Conservation (phyloP, 805 yeast species). For the Spathaspora sp. region DNA sequence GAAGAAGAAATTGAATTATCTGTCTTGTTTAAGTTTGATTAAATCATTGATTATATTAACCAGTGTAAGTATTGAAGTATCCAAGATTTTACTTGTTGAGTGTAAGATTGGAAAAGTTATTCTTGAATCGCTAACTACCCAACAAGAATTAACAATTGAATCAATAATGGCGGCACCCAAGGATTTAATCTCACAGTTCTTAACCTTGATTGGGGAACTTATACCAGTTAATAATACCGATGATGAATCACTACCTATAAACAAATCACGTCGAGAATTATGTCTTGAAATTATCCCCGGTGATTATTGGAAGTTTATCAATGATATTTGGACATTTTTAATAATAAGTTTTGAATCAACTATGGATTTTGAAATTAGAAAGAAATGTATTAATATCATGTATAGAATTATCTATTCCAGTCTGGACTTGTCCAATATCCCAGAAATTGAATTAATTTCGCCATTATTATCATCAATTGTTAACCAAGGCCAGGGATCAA, state of each 20-base stretch:
- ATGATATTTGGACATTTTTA: slow-evolving; percentile 48
- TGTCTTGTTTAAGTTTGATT: slow-evolving; percentile 38
- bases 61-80: slow-evolving; percentile 40
- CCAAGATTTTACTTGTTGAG: slow-evolving; percentile 43
- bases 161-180: slow-evolving; percentile 72
- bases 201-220: slow-evolving; percentile 53
- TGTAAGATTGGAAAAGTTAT: slow-evolving; percentile 48
- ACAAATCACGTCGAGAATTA: slow-evolving; percentile 23
- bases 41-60: slow-evolving; percentile 43
- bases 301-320: slow-evolving; percentile 35
- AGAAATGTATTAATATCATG: slow-evolving; percentile 51
- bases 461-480: slow-evolving; percentile 57
- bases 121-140: slow-evolving; percentile 44
- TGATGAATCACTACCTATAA: slow-evolving; percentile 29
- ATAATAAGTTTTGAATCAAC: slow-evolving; percentile 68
- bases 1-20: slow-evolving; percentile 22
- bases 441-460: slow-evolving; percentile 35
- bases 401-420: slow-evolving; percentile 47
- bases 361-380: slow-evolving; percentile 62
- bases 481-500: slow-evolving; percentile 32
- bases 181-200: slow-evolving; percentile 52
- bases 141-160: slow-evolving; percentile 46
- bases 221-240: slow-evolving; percentile 48
- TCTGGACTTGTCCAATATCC: slow-evolving; percentile 18
- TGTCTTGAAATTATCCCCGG: slow-evolving; percentile 20